phyloP scores from a whole-genome alignment of 163 green algal genomes.

The Chloroidium sp. region DNA sequence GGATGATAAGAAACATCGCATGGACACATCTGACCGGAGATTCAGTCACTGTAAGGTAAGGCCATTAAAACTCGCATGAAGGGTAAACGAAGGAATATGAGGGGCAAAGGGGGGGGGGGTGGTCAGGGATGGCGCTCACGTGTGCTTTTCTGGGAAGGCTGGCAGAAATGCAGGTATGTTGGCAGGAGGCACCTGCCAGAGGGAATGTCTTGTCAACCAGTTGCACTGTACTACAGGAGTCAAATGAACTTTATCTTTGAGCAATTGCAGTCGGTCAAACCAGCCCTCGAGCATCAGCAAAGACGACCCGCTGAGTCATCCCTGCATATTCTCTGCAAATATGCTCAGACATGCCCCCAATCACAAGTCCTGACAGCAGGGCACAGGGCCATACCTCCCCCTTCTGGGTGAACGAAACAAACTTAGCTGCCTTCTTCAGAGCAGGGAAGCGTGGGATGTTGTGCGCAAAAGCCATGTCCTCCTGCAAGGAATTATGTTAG shows the following conservation, averaged over 20 bases:
- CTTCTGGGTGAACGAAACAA: constrained; percentile 52
- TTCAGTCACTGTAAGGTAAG: neutral
- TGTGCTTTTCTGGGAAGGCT: constrained; percentile 78
- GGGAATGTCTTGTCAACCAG: neutral
- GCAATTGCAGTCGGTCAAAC: too few species aligned
- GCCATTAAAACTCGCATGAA: too few species aligned
- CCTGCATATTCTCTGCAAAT: too few species aligned
- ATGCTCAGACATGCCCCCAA: too few species aligned
- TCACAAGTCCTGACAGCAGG: constrained; percentile 17
- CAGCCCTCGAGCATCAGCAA: too few species aligned
- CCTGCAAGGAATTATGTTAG: constrained; percentile 3
- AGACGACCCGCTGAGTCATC: too few species aligned
- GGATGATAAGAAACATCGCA: neutral
- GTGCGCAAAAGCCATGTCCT: constrained; percentile 48
- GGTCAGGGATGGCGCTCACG: constrained; percentile 28
- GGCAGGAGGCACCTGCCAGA: constrained; percentile 32
- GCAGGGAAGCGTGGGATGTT: constrained; percentile 49
- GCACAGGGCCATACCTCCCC: constrained; percentile 46
- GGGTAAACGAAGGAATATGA: too few species aligned
- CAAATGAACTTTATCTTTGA: too few species aligned
- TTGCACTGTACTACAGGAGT: too few species aligned
- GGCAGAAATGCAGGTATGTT: constrained; percentile 69
- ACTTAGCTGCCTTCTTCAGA: constrained; percentile 8
- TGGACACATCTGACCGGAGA: neutral
- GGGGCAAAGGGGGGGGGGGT: constrained; percentile 1